Base-by-base conservation (phyloP, 225 moss, liverwort and hornwort genomes). In the Bryoerythrophyllum caledonicum region DNA sequence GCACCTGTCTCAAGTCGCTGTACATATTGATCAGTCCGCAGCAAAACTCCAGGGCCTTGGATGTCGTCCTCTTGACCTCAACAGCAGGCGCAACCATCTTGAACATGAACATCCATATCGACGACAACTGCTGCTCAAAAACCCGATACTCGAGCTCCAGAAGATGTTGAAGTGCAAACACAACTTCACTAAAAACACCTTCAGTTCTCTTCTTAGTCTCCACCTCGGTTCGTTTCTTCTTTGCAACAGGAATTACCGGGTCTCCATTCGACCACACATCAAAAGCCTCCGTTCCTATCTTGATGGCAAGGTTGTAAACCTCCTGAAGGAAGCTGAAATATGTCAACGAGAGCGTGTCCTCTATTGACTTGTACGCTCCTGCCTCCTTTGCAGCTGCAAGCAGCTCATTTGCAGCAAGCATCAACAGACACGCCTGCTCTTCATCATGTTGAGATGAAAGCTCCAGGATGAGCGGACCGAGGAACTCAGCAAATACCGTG, bases 1-100 rank as follows among this genome's bases (percentile, higher is more conserved):
- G 19, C 43, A 92, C 99, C 93, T 95, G 99, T 57, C 99, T 91
- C 81, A 99, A 84, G 71, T 99, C 99, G 82, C 99, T 92, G 84
- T 89, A 99, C 77, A 86, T 87, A 63, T 68, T 82, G 63, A 95
- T 76, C 28, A 95, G 78, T 41, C 86, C 84, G 76, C 90, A 88
- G 67, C 85, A 64, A 32, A 90, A 83, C 46, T 86, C 82, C 67
- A 86, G 58, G 37, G 84, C 99, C 60, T 86, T 82, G 67, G 68
- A 72, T 38, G 77, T 82, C 62, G 83, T 84, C 66, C 79, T 77
- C 73, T 80, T 76, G 17, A 55, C 74, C 12, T 66, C 70, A 48
- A 66, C 14, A 74, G 74, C 67, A 74, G 90, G 79, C 34, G 83
- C 78, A 35, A 84, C 76, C 83, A 80, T 89, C 72, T 86, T 83